Evolutionary conservation across 192 early-diverging fungal species (phyloP).

Genomic region (Coemansia sp.): DNA sequence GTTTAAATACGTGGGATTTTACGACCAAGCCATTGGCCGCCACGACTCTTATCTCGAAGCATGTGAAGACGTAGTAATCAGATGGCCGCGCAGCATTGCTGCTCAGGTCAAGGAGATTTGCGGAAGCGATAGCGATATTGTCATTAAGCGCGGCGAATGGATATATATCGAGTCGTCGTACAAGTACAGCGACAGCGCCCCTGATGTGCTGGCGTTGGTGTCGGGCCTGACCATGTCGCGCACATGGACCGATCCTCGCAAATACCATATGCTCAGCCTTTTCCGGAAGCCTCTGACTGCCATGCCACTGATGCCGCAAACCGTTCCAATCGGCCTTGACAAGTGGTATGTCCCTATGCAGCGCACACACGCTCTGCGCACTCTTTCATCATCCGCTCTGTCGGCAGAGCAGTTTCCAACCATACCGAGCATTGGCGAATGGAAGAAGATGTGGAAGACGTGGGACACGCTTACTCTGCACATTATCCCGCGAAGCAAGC

Average conservation of each 20-base stretch:
- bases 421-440: conserved; percentile 69
- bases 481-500: conserved; percentile 59
- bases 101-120: conserved; percentile 16
- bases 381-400: not conserved
- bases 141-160: conserved; percentile 68
- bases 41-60: conserved; percentile 78
- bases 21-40: conserved; percentile 70
- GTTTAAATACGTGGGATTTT: conserved; percentile 73
- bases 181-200: conserved; percentile 71
- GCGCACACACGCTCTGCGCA: not conserved
- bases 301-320: conserved; percentile 5
- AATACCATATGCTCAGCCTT: conserved; percentile 59
- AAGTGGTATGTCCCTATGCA: conserved; percentile 16
- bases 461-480: conserved; percentile 71
- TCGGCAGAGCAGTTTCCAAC: conserved; percentile 15
- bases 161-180: conserved; percentile 88
- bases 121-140: conserved; percentile 28
- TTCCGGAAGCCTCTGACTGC: conserved; percentile 52
- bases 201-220: conserved; percentile 50
- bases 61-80: conserved; percentile 50
- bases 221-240: conserved; percentile 50
- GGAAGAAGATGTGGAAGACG: conserved; percentile 73
- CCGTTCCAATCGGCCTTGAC: conserved; percentile 7
- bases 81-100: conserved; percentile 39
- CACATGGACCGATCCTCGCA: conserved; percentile 56